Conservation (phyloP, 2,329 filamentous ascomycete genomes). For the Scopulariopsis brevicaulis region DNA sequence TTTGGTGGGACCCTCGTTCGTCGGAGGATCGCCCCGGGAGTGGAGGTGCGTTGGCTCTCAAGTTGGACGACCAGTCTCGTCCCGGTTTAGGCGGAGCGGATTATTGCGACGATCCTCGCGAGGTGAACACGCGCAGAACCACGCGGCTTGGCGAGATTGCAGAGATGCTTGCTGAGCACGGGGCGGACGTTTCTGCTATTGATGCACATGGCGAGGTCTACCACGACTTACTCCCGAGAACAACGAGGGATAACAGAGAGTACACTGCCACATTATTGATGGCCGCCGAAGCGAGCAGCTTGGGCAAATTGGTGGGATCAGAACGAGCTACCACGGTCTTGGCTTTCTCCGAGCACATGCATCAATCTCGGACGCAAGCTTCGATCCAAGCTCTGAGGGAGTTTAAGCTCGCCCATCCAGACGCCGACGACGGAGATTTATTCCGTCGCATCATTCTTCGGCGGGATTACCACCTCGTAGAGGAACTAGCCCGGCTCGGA, state of each 20-base stretch:
- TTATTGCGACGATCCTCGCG: too few species aligned
- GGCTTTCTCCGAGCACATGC: neutral
- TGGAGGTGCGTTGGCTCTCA: neutral
- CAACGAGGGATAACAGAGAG: neutral
- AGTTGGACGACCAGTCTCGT: neutral
- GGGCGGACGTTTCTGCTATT: slow-evolving; percentile 6
- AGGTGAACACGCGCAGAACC: too few species aligned
- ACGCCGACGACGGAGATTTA: neutral
- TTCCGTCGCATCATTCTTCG: slow-evolving; percentile 5
- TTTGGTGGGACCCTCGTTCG: slow-evolving; percentile 1
- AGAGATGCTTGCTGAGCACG: slow-evolving; percentile 11
- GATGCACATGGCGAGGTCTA: neutral
- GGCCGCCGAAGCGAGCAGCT: neutral
- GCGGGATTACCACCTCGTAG: slow-evolving; percentile 12
- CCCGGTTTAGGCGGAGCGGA: too few species aligned
- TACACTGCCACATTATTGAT: neutral
- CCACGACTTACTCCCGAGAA: too few species aligned
- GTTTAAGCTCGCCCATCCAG: neutral
- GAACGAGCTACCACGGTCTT: neutral
- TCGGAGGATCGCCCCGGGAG: neutral
- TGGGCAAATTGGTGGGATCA: too few species aligned
- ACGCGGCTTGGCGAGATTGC: too few species aligned
- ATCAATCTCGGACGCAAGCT: neutral
- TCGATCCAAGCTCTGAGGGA: slow-evolving; percentile 7
- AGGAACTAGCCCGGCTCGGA: slow-evolving; percentile 9